Conservation (phyloP, 2,329 filamentous ascomycete genomes). For the Bipolaris victoriae region DNA sequence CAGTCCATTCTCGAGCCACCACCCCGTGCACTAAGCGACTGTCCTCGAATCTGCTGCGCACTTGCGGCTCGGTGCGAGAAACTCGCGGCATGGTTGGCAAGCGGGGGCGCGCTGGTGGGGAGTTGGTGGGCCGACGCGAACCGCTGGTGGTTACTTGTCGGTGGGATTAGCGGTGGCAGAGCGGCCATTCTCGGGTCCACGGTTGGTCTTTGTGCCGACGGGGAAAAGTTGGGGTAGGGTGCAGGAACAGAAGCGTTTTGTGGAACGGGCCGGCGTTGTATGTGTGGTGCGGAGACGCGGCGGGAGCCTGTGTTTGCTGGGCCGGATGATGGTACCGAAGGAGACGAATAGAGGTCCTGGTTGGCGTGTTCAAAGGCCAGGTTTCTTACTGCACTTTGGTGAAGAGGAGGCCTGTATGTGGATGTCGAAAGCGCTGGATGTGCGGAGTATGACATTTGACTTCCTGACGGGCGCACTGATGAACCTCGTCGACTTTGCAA, state of each 20-base stretch:
- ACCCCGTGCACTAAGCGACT: slow-evolving; percentile 4
- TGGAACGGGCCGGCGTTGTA: slow-evolving; percentile 22
- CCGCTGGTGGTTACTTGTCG: neutral
- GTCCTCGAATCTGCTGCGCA: neutral
- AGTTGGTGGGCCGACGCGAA: slow-evolving; percentile 2
- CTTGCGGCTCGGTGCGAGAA: neutral
- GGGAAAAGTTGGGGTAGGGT: slow-evolving; percentile 18
- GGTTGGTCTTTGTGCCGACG: neutral
- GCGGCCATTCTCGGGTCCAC: slow-evolving; percentile 8
- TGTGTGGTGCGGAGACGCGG: slow-evolving; percentile 35
- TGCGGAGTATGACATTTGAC: slow-evolving; percentile 19
- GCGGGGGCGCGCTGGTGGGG: slow-evolving; percentile 29
- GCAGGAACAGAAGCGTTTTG: slow-evolving; percentile 5
- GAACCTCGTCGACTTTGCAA: slow-evolving; percentile 35
- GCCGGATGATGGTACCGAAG: slow-evolving; percentile 25
- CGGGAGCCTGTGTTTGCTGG: slow-evolving; percentile 13
- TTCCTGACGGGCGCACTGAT: slow-evolving; percentile 21
- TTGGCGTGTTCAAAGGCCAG: slow-evolving; percentile 25
- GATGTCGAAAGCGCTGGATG: slow-evolving; percentile 5
- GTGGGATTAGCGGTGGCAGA: slow-evolving; percentile 25
- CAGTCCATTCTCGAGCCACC: neutral
- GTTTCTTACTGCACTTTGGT: slow-evolving; percentile 22
- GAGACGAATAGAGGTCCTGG: slow-evolving; percentile 31
- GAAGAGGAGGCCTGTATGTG: slow-evolving; percentile 15
- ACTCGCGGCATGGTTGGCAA: slow-evolving; percentile 7